These are phyloP conservation scores for Neurospora sp. DNA, from an alignment of 495 filamentous ascomycete genomes.

Conservation along the genomic window DNA sequence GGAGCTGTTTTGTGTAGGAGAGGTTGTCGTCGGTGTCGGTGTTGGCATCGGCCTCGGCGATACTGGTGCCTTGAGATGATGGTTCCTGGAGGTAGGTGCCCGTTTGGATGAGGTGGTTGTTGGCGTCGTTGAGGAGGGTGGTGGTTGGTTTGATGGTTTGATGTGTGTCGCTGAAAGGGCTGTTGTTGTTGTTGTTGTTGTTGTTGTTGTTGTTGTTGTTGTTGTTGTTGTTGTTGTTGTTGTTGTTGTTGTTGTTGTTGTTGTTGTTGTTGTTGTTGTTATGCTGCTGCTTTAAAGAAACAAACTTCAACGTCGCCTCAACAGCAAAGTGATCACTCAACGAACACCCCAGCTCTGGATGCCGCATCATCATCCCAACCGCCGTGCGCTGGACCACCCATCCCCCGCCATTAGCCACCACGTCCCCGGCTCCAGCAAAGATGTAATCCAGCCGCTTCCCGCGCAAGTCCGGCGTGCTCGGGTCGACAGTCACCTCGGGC, in stretches of 20 bases:
- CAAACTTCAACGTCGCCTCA: conserved; percentile 51
- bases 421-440: conserved; percentile 42
- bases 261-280: neutral
- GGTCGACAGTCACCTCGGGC: conserved; percentile 38
- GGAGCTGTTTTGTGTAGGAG: conserved; percentile 19
- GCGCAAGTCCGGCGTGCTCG: conserved; percentile 50
- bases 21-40: conserved; percentile 12
- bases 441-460: conserved; percentile 94
- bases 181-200: neutral
- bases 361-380: conserved; percentile 74
- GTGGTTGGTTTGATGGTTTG: neutral
- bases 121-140: conserved; percentile 8
- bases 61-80: conserved; percentile 5
- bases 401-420: conserved; percentile 19
- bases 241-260: neutral
- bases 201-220: neutral
- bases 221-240: neutral
- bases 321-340: conserved; percentile 92
- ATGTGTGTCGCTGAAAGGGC: neutral
- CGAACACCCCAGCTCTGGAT: conserved; percentile 71
- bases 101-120: conserved; percentile 10
- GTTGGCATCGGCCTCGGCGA: conserved; percentile 16
- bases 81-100: conserved; percentile 28
- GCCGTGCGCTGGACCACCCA: conserved; percentile 60
- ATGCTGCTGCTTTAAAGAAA: conserved; percentile 7